phyloP scores from a whole-genome alignment of 139 green algal species.

The Tetraselmis striata region DNA sequence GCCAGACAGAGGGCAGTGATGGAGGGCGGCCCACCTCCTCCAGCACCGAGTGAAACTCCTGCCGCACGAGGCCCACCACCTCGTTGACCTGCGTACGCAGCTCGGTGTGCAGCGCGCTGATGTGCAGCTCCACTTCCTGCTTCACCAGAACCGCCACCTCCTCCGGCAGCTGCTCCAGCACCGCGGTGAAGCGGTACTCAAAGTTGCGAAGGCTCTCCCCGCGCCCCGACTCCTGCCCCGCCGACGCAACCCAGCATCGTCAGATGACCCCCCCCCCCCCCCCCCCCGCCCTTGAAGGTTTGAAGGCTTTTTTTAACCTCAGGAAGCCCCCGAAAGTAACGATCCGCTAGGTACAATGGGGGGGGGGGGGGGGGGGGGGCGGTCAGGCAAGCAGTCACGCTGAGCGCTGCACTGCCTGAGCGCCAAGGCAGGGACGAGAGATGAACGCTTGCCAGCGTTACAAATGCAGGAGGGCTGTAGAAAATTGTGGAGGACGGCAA shows the following conservation, averaged over 20 bases:
- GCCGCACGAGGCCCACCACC: neutral
- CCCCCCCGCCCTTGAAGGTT: too few relatives aligned
- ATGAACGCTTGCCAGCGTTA: too few relatives aligned
- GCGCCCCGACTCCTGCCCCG: too few relatives aligned
- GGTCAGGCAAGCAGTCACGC: neutral
- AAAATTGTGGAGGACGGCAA: too few relatives aligned
- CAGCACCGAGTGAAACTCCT: neutral
- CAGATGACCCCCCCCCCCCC: too few relatives aligned
- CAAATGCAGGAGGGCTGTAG: too few relatives aligned
- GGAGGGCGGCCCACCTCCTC: neutral
- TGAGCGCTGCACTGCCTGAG: neutral
- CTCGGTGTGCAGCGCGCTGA: neutral
- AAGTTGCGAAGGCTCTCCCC: neutral
- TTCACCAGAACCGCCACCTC: neutral
- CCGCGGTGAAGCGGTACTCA: neutral
- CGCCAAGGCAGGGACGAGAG: too few relatives aligned
- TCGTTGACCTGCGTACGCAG: neutral
- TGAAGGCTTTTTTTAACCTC: too few relatives aligned
- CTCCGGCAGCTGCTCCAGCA: neutral
- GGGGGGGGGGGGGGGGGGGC: too few relatives aligned
- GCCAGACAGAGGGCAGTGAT: neutral
- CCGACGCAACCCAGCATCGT: too few relatives aligned
- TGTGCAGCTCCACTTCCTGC: neutral
- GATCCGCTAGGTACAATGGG: too few relatives aligned
- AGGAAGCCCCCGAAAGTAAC: too few relatives aligned